Conservation (phyloP, 345 rosid species). For the Nasturtium officinale region DNA sequence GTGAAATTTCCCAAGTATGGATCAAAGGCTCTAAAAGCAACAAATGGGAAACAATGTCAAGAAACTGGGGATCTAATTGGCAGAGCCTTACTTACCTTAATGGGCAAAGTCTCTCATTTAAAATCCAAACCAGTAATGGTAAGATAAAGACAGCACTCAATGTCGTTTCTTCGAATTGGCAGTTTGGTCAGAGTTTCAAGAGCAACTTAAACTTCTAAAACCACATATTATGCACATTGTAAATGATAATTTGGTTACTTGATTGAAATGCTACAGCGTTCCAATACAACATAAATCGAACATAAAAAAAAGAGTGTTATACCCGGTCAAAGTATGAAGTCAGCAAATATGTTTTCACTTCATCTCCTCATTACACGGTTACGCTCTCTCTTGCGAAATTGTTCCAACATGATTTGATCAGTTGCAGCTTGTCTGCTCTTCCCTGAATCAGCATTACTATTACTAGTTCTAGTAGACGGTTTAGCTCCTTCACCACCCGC, state of each 20-base stretch:
- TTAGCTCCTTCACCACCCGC: slow-evolving; percentile 60
- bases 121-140: slow-evolving; percentile 57
- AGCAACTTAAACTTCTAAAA: slow-evolving; percentile 56
- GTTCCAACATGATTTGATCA: slow-evolving; percentile 85
- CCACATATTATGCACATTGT: slow-evolving; percentile 1
- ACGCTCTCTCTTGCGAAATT: slow-evolving; percentile 94
- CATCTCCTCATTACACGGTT: slow-evolving; percentile 90
- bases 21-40: slow-evolving; percentile 61
- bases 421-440: slow-evolving; percentile 95
- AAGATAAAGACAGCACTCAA: slow-evolving; percentile 47
- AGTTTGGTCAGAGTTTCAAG: slow-evolving; percentile 68
- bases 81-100: slow-evolving; percentile 66
- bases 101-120: slow-evolving; percentile 66
- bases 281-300: slow-evolving; percentile 18
- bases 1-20: slow-evolving; percentile 58
- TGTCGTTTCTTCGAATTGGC: slow-evolving; percentile 60
- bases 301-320: slow-evolving; percentile 23
- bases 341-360: neutral
- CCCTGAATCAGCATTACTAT: slow-evolving; percentile 49
- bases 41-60: slow-evolving; percentile 60
- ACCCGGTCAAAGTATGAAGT: neutral
- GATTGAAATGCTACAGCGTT: slow-evolving; percentile 26
- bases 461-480: slow-evolving; percentile 48
- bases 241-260: slow-evolving; percentile 21
- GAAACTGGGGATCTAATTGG: slow-evolving; percentile 78